Evolutionary conservation across 202 grass and related monocot genomes (phyloP).

Genomic region (Schoenoplectus tabernaemontani): DNA sequence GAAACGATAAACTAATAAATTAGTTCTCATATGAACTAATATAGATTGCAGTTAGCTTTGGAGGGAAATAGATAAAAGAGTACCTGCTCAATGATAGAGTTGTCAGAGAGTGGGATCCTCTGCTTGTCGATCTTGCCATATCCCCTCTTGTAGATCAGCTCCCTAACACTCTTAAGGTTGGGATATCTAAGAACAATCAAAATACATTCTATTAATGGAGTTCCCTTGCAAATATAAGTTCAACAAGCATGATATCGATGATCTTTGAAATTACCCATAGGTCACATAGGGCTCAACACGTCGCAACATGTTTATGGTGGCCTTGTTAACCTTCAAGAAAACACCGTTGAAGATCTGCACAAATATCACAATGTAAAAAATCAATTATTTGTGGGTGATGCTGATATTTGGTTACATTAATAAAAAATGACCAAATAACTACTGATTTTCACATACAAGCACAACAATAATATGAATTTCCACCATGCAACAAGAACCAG

Average conservation of each 20-base stretch:
- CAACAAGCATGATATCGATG: neutral
- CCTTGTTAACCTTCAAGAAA: conserved; percentile 90
- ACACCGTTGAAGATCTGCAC: conserved; percentile 44
- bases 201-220: neutral
- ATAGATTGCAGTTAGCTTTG: too few relatives aligned
- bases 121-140: conserved; percentile 80
- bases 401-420: neutral
- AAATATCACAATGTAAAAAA: neutral
- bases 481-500: neutral
- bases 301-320: conserved; percentile 79
- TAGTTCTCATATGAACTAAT: too few relatives aligned
- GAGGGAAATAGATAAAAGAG: too few relatives aligned
- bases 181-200: conserved; percentile 41
- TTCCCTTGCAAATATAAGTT: neutral
- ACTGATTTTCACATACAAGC: neutral
- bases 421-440: neutral
- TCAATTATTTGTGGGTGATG: neutral
- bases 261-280: conserved; percentile 43
- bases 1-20: too few relatives aligned
- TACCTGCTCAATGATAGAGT: conserved; percentile 65
- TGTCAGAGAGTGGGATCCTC: conserved; percentile 49
- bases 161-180: conserved; percentile 63
- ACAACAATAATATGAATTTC: neutral
- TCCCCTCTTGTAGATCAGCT: conserved; percentile 88
- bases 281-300: conserved; percentile 90